phyloP scores from a whole-genome alignment of 2,329 filamentous ascomycete species.

The Chalaropsis ovoidea region DNA sequence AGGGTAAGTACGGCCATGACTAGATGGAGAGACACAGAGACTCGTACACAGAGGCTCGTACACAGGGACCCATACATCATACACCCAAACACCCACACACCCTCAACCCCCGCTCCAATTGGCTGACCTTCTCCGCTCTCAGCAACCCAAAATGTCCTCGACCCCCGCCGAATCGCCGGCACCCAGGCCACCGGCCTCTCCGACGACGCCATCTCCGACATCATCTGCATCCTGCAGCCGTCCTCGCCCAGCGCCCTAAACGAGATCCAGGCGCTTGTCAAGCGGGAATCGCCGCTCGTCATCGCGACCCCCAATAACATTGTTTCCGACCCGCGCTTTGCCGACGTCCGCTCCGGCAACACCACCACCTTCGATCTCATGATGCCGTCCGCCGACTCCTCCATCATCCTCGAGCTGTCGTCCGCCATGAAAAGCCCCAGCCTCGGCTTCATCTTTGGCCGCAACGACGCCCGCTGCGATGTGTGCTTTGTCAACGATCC shows the following conservation, averaged over 20 bases:
- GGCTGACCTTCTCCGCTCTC: not conserved
- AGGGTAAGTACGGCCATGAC: slow-evolving; percentile 17
- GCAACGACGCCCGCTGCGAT: slow-evolving; percentile 63
- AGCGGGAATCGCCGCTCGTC: slow-evolving; percentile 41
- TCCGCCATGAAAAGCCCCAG: slow-evolving; percentile 56
- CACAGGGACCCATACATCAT: too few relatives aligned
- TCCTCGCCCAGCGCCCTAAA: slow-evolving; percentile 60
- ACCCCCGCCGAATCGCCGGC: slow-evolving; percentile 59
- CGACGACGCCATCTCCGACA: slow-evolving; percentile 74
- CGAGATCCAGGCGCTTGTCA: slow-evolving; percentile 51
- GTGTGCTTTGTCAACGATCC: slow-evolving; percentile 57
- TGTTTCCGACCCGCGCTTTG: slow-evolving; percentile 41
- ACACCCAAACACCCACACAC: too few relatives aligned
- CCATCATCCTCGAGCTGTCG: slow-evolving; percentile 73
- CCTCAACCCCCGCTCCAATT: not conserved
- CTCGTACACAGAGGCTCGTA: too few relatives aligned
- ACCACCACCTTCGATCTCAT: slow-evolving; percentile 43
- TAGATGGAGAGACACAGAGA: too few relatives aligned
- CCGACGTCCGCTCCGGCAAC: slow-evolving; percentile 44
- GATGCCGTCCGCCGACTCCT: slow-evolving; percentile 42
- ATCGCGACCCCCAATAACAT: slow-evolving; percentile 39
- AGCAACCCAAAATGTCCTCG: slow-evolving; percentile 71
- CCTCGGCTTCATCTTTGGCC: slow-evolving; percentile 76
- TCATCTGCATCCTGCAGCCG: slow-evolving; percentile 80
- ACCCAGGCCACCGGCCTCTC: slow-evolving; percentile 73